A percentile compares a stretch with the other conserved stretches of the same genome.
phyloP scores from a whole-genome alignment of 352 stramenopile genomes.

The Thraustochytrium striatum region DNA sequence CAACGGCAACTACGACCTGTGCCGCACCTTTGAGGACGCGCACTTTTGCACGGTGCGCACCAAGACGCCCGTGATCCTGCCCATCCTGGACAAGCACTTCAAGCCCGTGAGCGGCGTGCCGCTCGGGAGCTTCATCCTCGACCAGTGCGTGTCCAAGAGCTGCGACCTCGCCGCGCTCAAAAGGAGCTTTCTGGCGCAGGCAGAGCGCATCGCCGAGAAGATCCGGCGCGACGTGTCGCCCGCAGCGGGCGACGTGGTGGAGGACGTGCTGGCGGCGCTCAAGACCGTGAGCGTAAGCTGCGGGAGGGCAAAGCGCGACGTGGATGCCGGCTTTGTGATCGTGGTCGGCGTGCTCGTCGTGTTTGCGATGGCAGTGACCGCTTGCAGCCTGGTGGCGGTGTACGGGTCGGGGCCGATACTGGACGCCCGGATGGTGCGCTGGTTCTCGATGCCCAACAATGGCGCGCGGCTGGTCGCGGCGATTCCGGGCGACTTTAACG shows the following conservation, averaged over 20 bases:
- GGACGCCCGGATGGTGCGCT: neutral
- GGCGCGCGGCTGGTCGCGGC: neutral
- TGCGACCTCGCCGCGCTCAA: constrained; percentile 11
- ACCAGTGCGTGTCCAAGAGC: constrained; percentile 19
- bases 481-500: constrained; percentile 20
- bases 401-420: too few relatives aligned
- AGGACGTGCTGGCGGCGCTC: neutral
- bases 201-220: neutral
- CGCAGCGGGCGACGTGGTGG: neutral
- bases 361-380: neutral
- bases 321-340: neutral
- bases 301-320: neutral
- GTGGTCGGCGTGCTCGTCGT: neutral
- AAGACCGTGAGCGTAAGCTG: neutral
- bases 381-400: neutral
- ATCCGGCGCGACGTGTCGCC: neutral
- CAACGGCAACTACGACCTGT: constrained; percentile 48
- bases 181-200: neutral
- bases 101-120: neutral
- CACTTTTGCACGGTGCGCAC: constrained; percentile 37
- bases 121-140: constrained; percentile 7
- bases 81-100: constrained; percentile 11
- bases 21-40: constrained; percentile 40
- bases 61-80: neutral
- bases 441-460: constrained; percentile 14